Base-by-base conservation (phyloP, 1,284 basidiomycete species). In the Malassezia sp. region DNA sequence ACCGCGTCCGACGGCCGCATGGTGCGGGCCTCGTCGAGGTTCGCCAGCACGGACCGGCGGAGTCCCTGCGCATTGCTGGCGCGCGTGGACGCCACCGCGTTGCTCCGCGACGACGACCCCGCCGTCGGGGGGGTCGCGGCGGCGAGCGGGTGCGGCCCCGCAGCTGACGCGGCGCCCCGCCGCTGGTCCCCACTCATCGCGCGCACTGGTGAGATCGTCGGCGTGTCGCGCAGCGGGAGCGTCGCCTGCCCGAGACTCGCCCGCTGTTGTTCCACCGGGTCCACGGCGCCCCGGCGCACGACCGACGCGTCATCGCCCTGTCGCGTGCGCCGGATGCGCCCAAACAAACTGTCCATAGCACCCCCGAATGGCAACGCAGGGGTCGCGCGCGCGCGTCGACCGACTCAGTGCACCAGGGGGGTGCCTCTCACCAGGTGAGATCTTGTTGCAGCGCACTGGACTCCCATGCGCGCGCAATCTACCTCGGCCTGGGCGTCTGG, bases 1-100 rank as follows among this genome's bases (percentile, higher is more conserved):
- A 64, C 54, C 14, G 48, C 57, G 34, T 67, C 61, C 11, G 54
- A 26, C 1, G 67, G 67, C 15, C 65, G 53, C 18, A 50, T 45
- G 1, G 57, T 39, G 14, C 50, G 45, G 30, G 68, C 63, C 15
- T 66, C 67, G 28, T 55, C 46, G 12, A 50, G 17, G 4, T 42
- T 35, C 31, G 37, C 14, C 37, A 45, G n/a, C 10, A 50, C 15
- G 20, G 48, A 35, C 15, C 38, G 36, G 17, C 48, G 42, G 14
- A 50, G 33, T 9, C 17, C 30, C 14, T 10, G 21, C 15, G 33
- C 45, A 7, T 28, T 28, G 27, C 8, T 28, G 27, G 8, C 14
- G 8, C 27, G 27, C 27, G 27, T 28, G 8, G n/a, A n/a, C n/a
- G n/a, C n/a, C n/a, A n/a, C n/a, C 11, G 37, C 15, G 39, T 41